Evolutionary conservation across 1,284 basidiomycete genomes (phyloP), one percentile per base, ranked within the genome.

Genomic region (Leccinum laetum): DNA sequence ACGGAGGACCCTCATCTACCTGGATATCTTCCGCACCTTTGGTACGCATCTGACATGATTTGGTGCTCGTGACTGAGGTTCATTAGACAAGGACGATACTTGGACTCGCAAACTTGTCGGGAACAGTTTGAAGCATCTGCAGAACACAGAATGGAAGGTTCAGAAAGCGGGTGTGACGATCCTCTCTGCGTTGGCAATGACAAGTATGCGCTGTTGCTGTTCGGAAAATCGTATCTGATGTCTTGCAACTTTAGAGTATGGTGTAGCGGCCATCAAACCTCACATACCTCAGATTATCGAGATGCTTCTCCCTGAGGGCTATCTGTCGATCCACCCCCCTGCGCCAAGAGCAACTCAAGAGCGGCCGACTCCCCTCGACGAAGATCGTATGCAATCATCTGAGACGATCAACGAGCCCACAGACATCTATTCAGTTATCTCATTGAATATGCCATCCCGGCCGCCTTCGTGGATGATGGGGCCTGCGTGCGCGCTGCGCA

Each of bases 121-220:
- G 1, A 61, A 35, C 3, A 65, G 73, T 61, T 29, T 73, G 55
- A 3, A 32, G 5, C 29, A 62, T 53, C n/a, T 75, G 10, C 10
- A 2, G 18, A 16, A 37, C 1, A 3, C n/a, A 2, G 32, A 0
- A 16, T 74, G 72, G 72, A 68, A 65, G 26, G 26, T 5, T n/a
- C 73, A 75, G n/a, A 75, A 74, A 44, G 68, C 61, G 10, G 72
- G 74, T 3, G 68, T 75, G 53, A 65, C 62, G 6, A 70, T 74
- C 8, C 65, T 73, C 13, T 74, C 62, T 49, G 69, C 71, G 1
- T 63, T 75, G 59, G 62, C 67, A 44, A 70, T 65, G 46, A 75
- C 73, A 1, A 26, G 72, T 71, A 58, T 26, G 63, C 1, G 16
- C 3, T 18, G 7, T 41, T 2, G 21, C 8, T 5, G 55, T 35